A percentile compares a stretch with the other conserved stretches of the same genome.
These are phyloP conservation scores for Aspergillus neoniger DNA, from an alignment of 2,329 filamentous ascomycete genomes.

Conservation along the genomic window DNA sequence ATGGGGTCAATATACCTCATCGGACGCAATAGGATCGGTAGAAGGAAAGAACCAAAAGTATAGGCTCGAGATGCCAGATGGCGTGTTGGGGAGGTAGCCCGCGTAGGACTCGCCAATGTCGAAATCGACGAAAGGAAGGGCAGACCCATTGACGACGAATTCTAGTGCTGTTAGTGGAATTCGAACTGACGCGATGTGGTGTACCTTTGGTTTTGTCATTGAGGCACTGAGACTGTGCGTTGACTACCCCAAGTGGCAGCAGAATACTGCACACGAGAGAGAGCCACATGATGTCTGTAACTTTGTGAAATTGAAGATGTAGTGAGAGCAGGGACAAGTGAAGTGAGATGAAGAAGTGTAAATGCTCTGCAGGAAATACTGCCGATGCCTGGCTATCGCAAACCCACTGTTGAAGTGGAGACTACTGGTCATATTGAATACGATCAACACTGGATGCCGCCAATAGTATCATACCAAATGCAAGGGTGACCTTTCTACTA, in stretches of 20 bases:
- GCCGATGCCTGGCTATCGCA: too few relatives aligned
- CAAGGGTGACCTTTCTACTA: background rate
- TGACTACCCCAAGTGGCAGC: background rate
- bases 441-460: too few relatives aligned
- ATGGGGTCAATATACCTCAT: constrained; percentile 34
- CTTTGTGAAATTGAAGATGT: background rate
- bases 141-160: constrained; percentile 65
- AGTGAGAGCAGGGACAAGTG: background rate
- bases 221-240: background rate
- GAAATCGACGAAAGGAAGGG: constrained; percentile 67
- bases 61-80: constrained; percentile 45
- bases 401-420: too few relatives aligned
- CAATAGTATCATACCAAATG: background rate
- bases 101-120: constrained; percentile 58
- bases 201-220: constrained; percentile 8
- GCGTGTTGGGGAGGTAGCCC: constrained; percentile 54
- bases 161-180: constrained; percentile 40
- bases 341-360: background rate
- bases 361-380: too few relatives aligned
- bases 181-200: background rate
- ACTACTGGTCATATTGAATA: too few relatives aligned
- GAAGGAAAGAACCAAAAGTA: constrained; percentile 55
- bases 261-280: background rate
- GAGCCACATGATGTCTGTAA: constrained; percentile 10
- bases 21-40: constrained; percentile 41